These are phyloP conservation scores for Puya raimondii DNA, from an alignment of 176 grass and related monocot genomes.

Conservation along the genomic window DNA sequence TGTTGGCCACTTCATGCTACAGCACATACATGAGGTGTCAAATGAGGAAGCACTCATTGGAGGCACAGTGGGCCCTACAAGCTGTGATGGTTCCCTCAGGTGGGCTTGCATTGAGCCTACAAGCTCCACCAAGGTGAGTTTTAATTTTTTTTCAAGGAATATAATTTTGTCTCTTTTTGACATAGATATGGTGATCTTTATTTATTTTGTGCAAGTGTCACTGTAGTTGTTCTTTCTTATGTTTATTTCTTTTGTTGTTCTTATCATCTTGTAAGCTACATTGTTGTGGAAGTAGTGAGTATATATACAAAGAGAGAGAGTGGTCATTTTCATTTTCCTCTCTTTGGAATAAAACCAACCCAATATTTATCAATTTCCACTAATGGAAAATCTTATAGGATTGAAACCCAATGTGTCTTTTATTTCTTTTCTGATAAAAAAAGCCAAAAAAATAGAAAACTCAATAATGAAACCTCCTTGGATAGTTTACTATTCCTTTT, in stretches of 20 bases:
- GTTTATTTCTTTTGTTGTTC: neutral
- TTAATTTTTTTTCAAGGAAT: neutral
- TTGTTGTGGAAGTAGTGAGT: neutral
- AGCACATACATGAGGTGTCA: constrained; percentile 83
- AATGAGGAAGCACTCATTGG: constrained; percentile 39
- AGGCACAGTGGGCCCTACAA: constrained; percentile 55
- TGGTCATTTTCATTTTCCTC: neutral
- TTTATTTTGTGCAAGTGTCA: neutral
- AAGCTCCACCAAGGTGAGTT: constrained; percentile 55
- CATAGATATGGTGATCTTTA: too few species aligned
- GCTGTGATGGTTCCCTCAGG: constrained; percentile 60
- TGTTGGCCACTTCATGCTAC: constrained; percentile 65
- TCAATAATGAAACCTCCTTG: too few species aligned
- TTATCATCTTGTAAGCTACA: neutral
- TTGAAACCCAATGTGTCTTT: neutral
- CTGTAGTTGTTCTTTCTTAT: neutral
- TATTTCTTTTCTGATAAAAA: neutral
- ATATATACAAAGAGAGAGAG: neutral
- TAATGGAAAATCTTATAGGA: neutral
- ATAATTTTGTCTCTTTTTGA: neutral
- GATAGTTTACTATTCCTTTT: too few species aligned
- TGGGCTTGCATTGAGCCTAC: constrained; percentile 41
- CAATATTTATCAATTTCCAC: neutral
- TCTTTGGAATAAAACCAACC: neutral
- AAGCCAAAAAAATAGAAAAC: too few species aligned